Conservation (phyloP, 176 grass and related monocot species). For the Pontederia paniculata region DNA sequence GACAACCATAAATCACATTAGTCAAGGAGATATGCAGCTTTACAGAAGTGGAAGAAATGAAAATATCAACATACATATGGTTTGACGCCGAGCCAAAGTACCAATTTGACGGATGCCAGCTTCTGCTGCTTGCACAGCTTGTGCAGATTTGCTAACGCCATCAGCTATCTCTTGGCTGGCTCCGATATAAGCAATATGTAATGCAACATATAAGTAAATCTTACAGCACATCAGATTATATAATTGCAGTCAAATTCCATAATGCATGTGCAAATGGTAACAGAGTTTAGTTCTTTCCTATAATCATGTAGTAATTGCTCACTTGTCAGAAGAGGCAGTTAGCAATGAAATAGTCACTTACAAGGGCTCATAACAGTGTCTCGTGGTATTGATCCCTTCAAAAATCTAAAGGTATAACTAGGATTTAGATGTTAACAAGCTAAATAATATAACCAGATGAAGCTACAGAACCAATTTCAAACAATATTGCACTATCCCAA, state of each 20-base stretch:
- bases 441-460: no score
- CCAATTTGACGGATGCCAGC: slow-evolving; percentile 54
- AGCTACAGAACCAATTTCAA: no score
- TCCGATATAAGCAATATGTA: background rate
- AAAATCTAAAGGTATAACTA: no score
- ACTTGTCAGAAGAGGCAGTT: no score
- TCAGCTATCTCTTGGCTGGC: slow-evolving; percentile 53
- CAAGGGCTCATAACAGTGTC: no score
- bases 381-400: no score
- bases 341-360: no score
- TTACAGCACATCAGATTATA: background rate
- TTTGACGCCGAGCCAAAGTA: slow-evolving; percentile 34
- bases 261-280: no score
- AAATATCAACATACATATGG: slow-evolving; percentile 41
- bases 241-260: background rate
- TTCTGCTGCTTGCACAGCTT: slow-evolving; percentile 49
- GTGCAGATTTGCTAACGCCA: slow-evolving; percentile 58
- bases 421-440: no score
- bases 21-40: background rate
- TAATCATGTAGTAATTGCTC: no score
- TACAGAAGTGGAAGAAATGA: background rate
- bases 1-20: background rate
- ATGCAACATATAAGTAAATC: background rate
- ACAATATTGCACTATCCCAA: no score
- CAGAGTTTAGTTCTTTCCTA: no score